These are phyloP conservation scores for Mayamaea pseudoterrestris DNA, from an alignment of 108 stramenopile genomes.

Conservation along the genomic window DNA sequence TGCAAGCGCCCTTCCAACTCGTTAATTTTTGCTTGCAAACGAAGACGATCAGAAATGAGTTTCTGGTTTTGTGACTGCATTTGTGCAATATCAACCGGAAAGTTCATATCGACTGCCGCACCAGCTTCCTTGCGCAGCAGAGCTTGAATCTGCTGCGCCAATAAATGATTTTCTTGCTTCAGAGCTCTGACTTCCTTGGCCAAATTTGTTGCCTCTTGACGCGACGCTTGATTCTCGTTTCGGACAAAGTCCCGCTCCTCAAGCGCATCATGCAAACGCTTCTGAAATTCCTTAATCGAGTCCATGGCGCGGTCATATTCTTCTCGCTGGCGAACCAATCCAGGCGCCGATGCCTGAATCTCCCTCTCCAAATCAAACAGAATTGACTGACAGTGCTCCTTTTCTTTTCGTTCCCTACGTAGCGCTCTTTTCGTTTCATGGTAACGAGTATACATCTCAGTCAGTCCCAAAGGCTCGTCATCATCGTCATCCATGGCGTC, in stretches of 20 bases:
- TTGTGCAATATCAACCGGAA: constrained; percentile 26
- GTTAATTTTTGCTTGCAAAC: constrained; percentile 30
- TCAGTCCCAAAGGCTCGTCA: constrained; percentile 44
- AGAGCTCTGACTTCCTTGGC: constrained; percentile 27
- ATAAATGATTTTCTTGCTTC: constrained; percentile 45
- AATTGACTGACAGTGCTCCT: constrained; percentile 42
- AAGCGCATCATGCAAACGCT: constrained; percentile 45
- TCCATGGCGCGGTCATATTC: constrained; percentile 70
- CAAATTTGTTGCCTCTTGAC: constrained; percentile 27
- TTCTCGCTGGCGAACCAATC: constrained; percentile 56
- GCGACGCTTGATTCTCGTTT: constrained; percentile 41
- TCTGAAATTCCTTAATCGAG: constrained; percentile 41
- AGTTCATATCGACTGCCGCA: constrained; percentile 16
- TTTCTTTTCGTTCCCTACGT: constrained; percentile 28
- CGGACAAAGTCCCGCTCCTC: constrained; percentile 44
- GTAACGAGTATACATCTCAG: constrained; percentile 54
- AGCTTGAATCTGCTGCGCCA: constrained; percentile 77
- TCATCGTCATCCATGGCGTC: constrained; percentile 24
- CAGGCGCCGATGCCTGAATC: constrained; percentile 55
- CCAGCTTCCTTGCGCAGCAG: constrained; percentile 40
- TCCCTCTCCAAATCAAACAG: constrained; percentile 58
- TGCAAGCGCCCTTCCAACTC: constrained; percentile 46
- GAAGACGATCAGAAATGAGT: constrained; percentile 49
- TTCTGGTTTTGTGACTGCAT: constrained; percentile 74
- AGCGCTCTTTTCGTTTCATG: constrained; percentile 61